Evolutionary conservation across 345 rosid genomes (phyloP), one percentile per base, ranked within the genome.

Genomic region (Sonneratia alba): DNA sequence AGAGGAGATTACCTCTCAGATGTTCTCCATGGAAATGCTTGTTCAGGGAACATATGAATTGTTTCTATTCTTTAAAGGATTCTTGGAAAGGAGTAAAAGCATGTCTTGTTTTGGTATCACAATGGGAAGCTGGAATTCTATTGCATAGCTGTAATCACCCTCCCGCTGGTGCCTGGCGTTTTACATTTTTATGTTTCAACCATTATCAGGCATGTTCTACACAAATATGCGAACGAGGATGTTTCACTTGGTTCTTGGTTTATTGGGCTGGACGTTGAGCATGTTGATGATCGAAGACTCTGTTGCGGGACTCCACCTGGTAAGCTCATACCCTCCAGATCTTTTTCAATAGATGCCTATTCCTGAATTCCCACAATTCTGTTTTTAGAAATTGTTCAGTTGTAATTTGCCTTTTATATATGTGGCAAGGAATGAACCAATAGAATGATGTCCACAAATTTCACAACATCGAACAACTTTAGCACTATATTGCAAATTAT

Each of bases 271-370:
- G 98, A 95, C 78, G 98, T 70, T 61, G 98, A 95, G 74, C 97
- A 95, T 76, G 87, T 95, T 63, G 98, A 95, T 80, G 99, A 95
- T 74, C 86, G 99, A 69, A 89, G 99, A 81, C 87, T 95, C 0
- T 95, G 99, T 78, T 95, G 99, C 71, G 99, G 98, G 49, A 95
- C 99, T 48, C 90, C 92, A 61, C 90, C 90, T 37, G 99, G 99
- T 95, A 92, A 84, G 65, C 64, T 68, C 37, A 37, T 36, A 73
- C 53, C 53, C 51, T 36, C 5, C n/a, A 19, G 36, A 24, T 24
- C 7, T 24, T 3, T 21, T 48, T 38, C 42, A 48, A 8, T 19
- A 37, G 18, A 1, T 9, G 38, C 24, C 14, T 67, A 43, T 42
- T 37, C 21, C 36, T 67, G 16, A 24, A 47, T 67, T 43, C 36